Conservation (phyloP, 768 basidiomycete species). For the Hygrophoropsis aurantiaca region DNA sequence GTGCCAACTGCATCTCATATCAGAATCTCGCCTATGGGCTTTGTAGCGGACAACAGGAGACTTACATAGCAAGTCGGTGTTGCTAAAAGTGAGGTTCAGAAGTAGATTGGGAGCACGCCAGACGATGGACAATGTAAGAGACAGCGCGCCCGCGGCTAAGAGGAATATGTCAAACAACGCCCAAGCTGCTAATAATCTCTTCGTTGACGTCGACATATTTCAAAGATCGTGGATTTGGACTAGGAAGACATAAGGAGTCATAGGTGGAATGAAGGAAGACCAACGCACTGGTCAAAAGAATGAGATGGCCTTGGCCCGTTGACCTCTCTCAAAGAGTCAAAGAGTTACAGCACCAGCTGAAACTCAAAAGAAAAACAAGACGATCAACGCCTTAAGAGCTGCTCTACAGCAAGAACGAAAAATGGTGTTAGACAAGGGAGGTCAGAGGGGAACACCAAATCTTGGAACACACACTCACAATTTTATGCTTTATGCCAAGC, state of each 20-base stretch:
- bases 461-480: constrained; percentile 15
- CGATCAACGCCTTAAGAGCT: constrained; percentile 68
- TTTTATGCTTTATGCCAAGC: not conserved
- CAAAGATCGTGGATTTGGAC: not conserved
- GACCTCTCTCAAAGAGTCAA: constrained; percentile 54
- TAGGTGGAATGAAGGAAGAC: not conserved
- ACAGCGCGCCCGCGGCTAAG: constrained; percentile 65
- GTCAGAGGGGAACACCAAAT: constrained; percentile 33
- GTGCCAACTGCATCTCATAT: constrained; percentile 56
- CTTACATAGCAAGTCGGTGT: constrained; percentile 60
- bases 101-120: constrained; percentile 72
- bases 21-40: not conserved
- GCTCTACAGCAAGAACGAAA: constrained; percentile 38
- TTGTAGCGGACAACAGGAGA: constrained; percentile 6
- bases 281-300: constrained; percentile 1
- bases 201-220: constrained; percentile 62
- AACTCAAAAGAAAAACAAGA: constrained; percentile 42
- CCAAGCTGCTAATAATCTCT: constrained; percentile 69
- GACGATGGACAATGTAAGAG: constrained; percentile 66
- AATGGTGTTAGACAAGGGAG: constrained; percentile 4
- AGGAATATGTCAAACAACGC: constrained; percentile 68
- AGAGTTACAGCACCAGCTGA: constrained; percentile 40
- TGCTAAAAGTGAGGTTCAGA: constrained; percentile 68
- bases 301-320: constrained; percentile 11
- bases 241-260: not conserved